Evolutionary conservation across 805 yeast species (phyloP), one percentile per base, ranked within the genome.

Genomic region (Ogataea kodamae): DNA sequence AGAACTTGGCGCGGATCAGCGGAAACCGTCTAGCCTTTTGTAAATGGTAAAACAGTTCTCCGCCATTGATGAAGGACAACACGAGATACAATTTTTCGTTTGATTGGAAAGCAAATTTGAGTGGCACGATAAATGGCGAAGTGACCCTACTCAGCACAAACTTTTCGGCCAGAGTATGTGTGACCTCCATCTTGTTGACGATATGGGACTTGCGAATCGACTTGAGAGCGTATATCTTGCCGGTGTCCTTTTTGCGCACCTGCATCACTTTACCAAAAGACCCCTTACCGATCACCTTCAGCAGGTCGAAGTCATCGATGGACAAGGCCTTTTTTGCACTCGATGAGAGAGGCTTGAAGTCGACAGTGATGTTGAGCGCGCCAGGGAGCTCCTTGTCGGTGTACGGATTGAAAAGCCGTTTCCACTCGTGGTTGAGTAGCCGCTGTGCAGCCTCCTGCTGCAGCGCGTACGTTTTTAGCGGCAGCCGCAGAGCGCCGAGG

Each of bases 241-340:
- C 82, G 3, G 98, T 92, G 60, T 92, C 98, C 50, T 85, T 86
- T 63, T 92, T 92, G 44, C 88, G 79, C 25, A 92, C 98, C 62
- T 92, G 98, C 97, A 92, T 92, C 34, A 92, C 98, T 62, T 92
- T 92, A 33, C 98, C 98, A 58, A 92, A 92, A 7, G 97, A 88
- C 6, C 98, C 98, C 58, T 92, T 92, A 22, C 98, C 98, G 35
- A 92, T 87, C 14, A 92, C 98, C 61, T 92, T 92, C 48, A 92
- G 70, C 33, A 92, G 65, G 50, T 88, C 96, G 62, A 92, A 90
- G 54, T 90, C 96, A 37, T 88, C 96, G 46, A 92, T 87, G 1
- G 87, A 70, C 30, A 92, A 67, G 30, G 82, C 81, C 45, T 80
- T 75, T 55, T 74, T 76, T 3, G 48, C 29, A 13, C 42, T 33